Base-by-base conservation (phyloP, 257 asterid species). In the Striga asiatica region DNA sequence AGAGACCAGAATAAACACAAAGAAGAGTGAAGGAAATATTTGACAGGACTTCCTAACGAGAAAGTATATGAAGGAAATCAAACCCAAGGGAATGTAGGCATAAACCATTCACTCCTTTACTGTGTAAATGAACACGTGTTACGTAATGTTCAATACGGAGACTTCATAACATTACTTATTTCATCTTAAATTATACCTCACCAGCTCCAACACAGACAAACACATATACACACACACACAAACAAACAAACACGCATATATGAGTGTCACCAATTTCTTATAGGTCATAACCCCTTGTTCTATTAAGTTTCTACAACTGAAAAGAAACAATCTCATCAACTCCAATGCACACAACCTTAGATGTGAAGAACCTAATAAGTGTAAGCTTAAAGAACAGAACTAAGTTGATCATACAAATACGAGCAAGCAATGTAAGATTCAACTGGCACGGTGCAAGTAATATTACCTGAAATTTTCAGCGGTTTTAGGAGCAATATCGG, bases 391-490 rank as follows among this genome's bases (percentile, higher is more conserved):
- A 2, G 13, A 38, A 38, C 45, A 35, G 42, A 0, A 0, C 2
- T 35, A 35, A 35, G 42, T 35, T 35, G 1, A 35, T 7, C 8
- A 5, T 29, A 29, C 35, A 29, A 29, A 29, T 29, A 29, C 5
- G 35, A 29, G 42, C 13, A 35, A 35, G 42, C 42, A n/a, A 38
- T n/a, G 5, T 4, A 22, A 41, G 48, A 1, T 41, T n/a, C n/a
- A n/a, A n/a, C n/a, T n/a, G n/a, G n/a, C n/a, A n/a, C n/a, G 6
- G 9, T n/a, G 47, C 20, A 41, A 41, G 47, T 41, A 7, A 10
- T 3, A 28, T 50, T 54, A 85, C 98, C 97, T 75, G 69, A 91
- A 91, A 74, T 91, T 91, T 60, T 91, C 98, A 0, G 94, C 97
- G 13, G 93, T 80, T 82, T 77, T 87, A 42, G 98, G 97, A 71